Base-by-base conservation (phyloP, 257 asterid species). In the Nicotiana obtusifolia region DNA sequence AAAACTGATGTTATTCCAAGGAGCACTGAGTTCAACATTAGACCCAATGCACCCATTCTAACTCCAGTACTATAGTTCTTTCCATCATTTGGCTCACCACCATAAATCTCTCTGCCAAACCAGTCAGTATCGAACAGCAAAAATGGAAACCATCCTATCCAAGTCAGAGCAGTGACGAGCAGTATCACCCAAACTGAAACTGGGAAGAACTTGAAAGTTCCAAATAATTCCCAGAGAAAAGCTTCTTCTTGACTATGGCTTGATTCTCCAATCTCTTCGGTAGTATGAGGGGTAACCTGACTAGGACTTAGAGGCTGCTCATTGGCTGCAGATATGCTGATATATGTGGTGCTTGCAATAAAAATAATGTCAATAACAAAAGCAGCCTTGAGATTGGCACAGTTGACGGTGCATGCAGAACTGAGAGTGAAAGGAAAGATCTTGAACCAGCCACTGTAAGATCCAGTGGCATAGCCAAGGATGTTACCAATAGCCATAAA, bases 61-160 rank as follows among this genome's bases (percentile, higher is more conserved):
- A 93, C 97, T 84, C 98, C 98, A 22, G 9, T 30, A 44, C 84
- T 81, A 66, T 94, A 94, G 86, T 84, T 89, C 54, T 52, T 78
- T 54, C 98, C 97, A 22, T 82, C 95, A 88, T 93, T 94, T 59
- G 98, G 98, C 77, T 87, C 86, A 16, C 98, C 98, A 0, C 97
- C 97, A 86, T 91, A 94, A 81, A 94, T 91, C 84, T 93, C 98
- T 77, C 97, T 88, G 52, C 98, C 97, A 97, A 94, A 92, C 98
- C 97, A 94, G 84, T 94, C 98, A 76, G 98, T 93, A 80, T 93
- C 97, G 66, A 88, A 93, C 33, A 94, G 92, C 87, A 87, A 83
- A 91, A 92, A 94, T 0, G 97, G 98, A 83, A 93, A 94, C 98
- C 97, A 94, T 64, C 96, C 95, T 35, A 91, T 89, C 98, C 98